Conservation (phyloP, 139 green algal genomes). For the Edaphochlamys debaryana region DNA sequence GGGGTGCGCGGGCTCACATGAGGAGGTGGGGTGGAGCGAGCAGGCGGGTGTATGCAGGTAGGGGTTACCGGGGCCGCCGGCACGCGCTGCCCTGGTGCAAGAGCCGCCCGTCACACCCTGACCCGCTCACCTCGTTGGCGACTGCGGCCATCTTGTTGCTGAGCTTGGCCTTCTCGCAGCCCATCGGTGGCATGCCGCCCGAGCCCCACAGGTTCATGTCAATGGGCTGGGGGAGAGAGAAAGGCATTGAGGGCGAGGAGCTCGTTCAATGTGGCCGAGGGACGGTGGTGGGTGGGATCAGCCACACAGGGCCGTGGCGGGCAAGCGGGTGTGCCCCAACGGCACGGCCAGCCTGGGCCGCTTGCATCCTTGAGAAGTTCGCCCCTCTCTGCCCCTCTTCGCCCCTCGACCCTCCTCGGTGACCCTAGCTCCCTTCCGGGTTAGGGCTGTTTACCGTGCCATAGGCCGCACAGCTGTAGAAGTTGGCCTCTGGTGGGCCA, state of each 20-base stretch:
- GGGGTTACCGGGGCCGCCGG: background rate
- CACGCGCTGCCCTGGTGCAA: background rate
- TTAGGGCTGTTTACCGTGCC: background rate
- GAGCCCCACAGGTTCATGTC: background rate
- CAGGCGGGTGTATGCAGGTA: background rate
- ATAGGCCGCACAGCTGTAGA: conserved; percentile 23
- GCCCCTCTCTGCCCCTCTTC: too few species aligned
- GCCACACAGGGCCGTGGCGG: too few species aligned
- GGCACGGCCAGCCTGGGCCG: too few species aligned
- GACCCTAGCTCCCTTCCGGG: background rate
- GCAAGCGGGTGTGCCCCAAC: background rate
- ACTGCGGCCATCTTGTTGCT: background rate
- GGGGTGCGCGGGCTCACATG: background rate
- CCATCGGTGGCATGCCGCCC: background rate
- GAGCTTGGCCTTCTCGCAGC: conserved; percentile 9
- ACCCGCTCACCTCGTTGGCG: too few species aligned
- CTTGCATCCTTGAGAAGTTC: too few species aligned
- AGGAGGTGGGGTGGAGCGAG: background rate
- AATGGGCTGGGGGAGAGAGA: background rate
- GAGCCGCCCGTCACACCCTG: too few species aligned
- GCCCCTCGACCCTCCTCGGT: too few species aligned
- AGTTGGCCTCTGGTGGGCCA: conserved; percentile 6
- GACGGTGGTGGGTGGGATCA: background rate
- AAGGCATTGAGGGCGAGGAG: background rate
- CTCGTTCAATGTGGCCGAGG: background rate